Evolutionary conservation across 2,329 filamentous ascomycete species (phyloP).

Genomic region (Macroventuria anomochaeta): DNA sequence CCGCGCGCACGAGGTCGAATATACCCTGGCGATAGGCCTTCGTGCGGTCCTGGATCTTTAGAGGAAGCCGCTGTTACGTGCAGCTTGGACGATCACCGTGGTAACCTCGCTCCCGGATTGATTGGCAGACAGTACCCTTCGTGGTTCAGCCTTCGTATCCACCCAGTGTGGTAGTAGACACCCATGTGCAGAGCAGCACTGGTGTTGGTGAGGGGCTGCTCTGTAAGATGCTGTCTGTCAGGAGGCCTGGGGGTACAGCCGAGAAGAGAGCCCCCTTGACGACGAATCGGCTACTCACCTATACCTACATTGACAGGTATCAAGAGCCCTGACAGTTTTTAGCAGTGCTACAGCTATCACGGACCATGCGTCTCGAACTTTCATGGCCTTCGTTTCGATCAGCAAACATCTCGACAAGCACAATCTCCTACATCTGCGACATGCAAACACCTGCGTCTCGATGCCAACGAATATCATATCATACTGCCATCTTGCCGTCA

Average conservation of each 20-base stretch:
- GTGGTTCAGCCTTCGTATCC: not conserved
- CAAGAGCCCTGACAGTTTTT: conserved; percentile 12
- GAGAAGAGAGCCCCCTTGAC: conserved; percentile 18
- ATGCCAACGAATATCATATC: no score
- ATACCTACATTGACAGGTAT: conserved; percentile 3
- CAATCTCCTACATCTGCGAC: no score
- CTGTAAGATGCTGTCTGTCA: not conserved
- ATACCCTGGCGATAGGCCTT: no score
- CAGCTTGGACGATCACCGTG: not conserved
- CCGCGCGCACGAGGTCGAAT: not conserved
- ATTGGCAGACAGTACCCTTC: not conserved
- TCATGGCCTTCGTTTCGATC: no score
- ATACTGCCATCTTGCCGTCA: no score
- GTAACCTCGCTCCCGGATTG: not conserved
- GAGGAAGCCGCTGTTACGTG: not conserved
- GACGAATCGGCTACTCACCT: conserved; percentile 14
- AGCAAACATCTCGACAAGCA: no score
- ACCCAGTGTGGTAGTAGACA: not conserved
- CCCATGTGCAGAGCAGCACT: not conserved
- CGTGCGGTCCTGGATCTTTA: not conserved
- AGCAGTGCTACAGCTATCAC: not conserved
- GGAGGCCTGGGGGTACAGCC: conserved; percentile 4
- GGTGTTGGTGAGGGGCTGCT: not conserved
- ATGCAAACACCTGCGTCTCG: no score
- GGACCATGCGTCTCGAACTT: no score